Evolutionary conservation across 2,329 filamentous ascomycete species (phyloP).

Genomic region (Exutisphaerella laricina): DNA sequence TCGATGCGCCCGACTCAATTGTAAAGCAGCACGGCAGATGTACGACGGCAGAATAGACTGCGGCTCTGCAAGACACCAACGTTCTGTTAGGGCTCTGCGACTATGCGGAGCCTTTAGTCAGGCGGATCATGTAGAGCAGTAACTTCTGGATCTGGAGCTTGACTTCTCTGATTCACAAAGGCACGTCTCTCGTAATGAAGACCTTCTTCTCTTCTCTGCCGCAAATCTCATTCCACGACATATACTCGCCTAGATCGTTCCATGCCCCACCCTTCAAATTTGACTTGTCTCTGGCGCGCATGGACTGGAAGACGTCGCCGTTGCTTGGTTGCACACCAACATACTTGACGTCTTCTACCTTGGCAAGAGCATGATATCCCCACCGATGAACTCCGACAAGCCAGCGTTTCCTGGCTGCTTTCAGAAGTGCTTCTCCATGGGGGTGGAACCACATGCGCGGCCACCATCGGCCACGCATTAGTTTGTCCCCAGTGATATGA

Average conservation of each 20-base stretch:
- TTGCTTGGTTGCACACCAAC: constrained; percentile 4
- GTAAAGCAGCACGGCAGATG: too few species aligned
- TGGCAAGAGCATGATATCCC: constrained; percentile 3
- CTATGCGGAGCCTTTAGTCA: too few species aligned
- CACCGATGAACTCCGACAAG: constrained; percentile 1
- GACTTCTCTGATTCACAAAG: too few species aligned
- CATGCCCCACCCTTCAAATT: constrained; percentile 10
- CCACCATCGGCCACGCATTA: constrained; percentile 19
- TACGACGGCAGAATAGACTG: too few species aligned
- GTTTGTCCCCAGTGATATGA: constrained; percentile 23
- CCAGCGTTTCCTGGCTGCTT: constrained; percentile 10
- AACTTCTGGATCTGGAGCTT: too few species aligned
- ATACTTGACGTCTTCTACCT: constrained; percentile 9
- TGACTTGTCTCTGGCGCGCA: constrained; percentile 2
- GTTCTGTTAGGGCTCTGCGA: too few species aligned
- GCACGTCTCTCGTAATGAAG: constrained; percentile 3
- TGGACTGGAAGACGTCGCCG: constrained; percentile 7
- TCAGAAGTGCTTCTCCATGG: constrained; percentile 12
- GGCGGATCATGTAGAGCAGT: too few species aligned
- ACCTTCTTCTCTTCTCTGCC: constrained; percentile 6
- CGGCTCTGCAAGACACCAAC: too few species aligned
- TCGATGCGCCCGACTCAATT: too few species aligned
- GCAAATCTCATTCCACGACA: constrained; percentile 11
- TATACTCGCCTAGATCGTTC: constrained; percentile 11
- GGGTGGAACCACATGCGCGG: constrained; percentile 24